These are phyloP conservation scores for Pseudocercospora crystallina DNA, from an alignment of 2,329 filamentous ascomycete genomes.

Conservation along the genomic window DNA sequence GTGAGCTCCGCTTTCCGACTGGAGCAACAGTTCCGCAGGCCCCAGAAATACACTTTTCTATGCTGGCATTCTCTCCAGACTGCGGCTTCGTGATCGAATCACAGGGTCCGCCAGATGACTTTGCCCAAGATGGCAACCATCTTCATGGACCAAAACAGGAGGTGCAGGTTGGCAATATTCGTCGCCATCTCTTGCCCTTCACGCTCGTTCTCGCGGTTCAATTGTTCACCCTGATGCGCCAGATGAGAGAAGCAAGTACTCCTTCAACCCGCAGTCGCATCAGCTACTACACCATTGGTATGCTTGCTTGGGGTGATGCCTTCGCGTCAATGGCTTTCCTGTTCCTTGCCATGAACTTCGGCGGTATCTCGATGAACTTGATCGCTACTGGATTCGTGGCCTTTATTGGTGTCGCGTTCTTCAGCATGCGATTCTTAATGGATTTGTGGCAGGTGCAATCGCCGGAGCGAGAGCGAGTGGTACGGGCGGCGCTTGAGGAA, in stretches of 20 bases:
- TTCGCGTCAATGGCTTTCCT: conserved; percentile 57
- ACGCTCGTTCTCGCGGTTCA: conserved; percentile 52
- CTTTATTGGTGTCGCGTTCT: conserved; percentile 60
- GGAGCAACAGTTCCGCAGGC: conserved; percentile 55
- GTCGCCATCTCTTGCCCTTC: conserved; percentile 55
- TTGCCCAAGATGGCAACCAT: conserved; percentile 53
- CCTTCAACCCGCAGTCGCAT: conserved; percentile 64
- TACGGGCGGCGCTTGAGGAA: conserved; percentile 45
- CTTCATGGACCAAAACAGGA: conserved; percentile 59
- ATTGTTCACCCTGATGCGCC: conserved; percentile 57
- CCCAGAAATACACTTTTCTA: conserved; percentile 58
- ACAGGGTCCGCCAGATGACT: conserved; percentile 57
- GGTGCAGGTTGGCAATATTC: conserved; percentile 46
- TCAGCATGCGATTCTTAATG: conserved; percentile 65
- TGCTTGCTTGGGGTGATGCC: conserved; percentile 62
- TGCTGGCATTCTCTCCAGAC: conserved; percentile 63
- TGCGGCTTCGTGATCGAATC: conserved; percentile 66
- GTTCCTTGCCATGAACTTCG: conserved; percentile 56
- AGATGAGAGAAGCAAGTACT: conserved; percentile 65
- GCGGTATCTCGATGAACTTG: conserved; percentile 56
- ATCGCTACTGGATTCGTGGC: conserved; percentile 59
- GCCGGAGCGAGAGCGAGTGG: conserved; percentile 46
- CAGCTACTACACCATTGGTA: conserved; percentile 63
- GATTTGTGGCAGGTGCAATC: conserved; percentile 66
- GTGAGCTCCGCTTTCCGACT: conserved; percentile 60